A percentile compares a stretch with the other conserved stretches of the same genome.
Conservation (phyloP, 805 yeast species). For the Candida andamanensis region DNA sequence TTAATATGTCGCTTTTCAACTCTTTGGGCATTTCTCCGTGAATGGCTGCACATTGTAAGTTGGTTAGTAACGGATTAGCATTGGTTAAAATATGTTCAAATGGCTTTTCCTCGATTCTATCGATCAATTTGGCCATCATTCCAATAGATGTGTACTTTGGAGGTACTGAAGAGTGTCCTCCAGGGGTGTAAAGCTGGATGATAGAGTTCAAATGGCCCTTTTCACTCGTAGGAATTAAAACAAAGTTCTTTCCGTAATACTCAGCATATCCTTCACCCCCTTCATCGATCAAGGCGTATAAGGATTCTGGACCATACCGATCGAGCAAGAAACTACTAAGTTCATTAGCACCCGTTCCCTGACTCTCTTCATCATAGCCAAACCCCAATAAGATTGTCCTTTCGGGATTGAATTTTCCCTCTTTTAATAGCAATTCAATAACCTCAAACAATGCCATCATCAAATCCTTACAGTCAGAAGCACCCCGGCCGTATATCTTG, state of each 20-base stretch:
- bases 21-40: slow-evolving; percentile 30
- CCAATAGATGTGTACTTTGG: slow-evolving; percentile 48
- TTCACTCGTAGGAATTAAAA: slow-evolving; percentile 44
- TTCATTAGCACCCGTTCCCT: slow-evolving; percentile 35
- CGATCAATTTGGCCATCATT: slow-evolving; percentile 37
- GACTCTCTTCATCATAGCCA: slow-evolving; percentile 49
- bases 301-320: slow-evolving; percentile 38
- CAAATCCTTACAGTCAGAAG: slow-evolving; percentile 36
- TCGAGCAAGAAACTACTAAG: slow-evolving; percentile 30
- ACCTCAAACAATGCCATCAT: slow-evolving; percentile 39
- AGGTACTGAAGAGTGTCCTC: slow-evolving; percentile 50
- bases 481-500: slow-evolving; percentile 32
- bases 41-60: slow-evolving; percentile 44
- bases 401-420: slow-evolving; percentile 31
- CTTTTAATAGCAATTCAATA: slow-evolving; percentile 27
- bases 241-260: slow-evolving; percentile 33
- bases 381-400: slow-evolving; percentile 44
- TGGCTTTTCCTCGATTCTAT: slow-evolving; percentile 31
- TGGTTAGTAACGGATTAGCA: slow-evolving; percentile 40
- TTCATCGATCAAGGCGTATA: slow-evolving; percentile 44
- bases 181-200: slow-evolving; percentile 41
- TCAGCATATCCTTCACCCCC: slow-evolving; percentile 19
- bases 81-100: slow-evolving; percentile 35
- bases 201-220: slow-evolving; percentile 42
- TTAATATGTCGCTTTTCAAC: slow-evolving; percentile 33